Evolutionary conservation across 257 asterid species (phyloP).

Genomic region (Mentha longifolia): DNA sequence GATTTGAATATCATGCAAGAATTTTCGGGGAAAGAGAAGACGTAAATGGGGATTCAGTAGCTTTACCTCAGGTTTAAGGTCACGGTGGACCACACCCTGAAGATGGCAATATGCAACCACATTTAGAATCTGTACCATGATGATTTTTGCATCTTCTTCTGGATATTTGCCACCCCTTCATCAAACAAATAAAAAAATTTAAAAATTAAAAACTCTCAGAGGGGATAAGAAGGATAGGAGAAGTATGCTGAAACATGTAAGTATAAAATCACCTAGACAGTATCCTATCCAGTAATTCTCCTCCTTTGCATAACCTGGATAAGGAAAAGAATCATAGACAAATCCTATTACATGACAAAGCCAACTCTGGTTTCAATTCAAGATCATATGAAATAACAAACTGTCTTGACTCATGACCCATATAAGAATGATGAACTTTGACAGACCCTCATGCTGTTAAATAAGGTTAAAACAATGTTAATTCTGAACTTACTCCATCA

Average conservation of each 20-base stretch:
- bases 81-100: constrained; percentile 86
- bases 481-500: constrained; percentile 58
- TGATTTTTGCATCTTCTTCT: too few relatives aligned
- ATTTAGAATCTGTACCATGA: constrained; percentile 60
- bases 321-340: constrained; percentile 9
- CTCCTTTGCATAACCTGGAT: constrained; percentile 83
- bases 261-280: constrained; percentile 58
- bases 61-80: constrained; percentile 71
- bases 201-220: background rate
- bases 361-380: background rate
- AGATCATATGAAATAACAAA: background rate
- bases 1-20: background rate
- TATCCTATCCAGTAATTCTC: constrained; percentile 78
- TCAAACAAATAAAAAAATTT: too few relatives aligned
- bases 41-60: constrained; percentile 7
- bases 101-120: constrained; percentile 80
- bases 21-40: background rate
- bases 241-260: background rate
- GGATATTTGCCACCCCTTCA: too few relatives aligned
- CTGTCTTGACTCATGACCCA: background rate
- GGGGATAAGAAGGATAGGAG: constrained; percentile 19
- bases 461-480: constrained; percentile 15
- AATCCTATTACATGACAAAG: background rate
- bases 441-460: background rate
- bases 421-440: background rate